Evolutionary conservation across 305 asterid species (phyloP).

Genomic region (Solanum hybrid): DNA sequence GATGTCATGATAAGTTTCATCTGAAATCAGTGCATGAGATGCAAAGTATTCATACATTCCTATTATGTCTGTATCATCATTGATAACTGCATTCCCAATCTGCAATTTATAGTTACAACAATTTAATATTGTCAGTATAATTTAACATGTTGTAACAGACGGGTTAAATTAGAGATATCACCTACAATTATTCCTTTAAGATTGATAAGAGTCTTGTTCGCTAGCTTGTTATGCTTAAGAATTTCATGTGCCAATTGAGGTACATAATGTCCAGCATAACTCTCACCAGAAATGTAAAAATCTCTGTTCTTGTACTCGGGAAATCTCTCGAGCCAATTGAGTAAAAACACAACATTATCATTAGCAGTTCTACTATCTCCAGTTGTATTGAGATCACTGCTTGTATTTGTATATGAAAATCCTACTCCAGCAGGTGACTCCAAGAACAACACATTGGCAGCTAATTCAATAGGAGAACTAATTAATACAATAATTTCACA

Average conservation of each 20-base stretch:
- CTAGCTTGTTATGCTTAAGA: conserved; percentile 21
- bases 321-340: conserved; percentile 54
- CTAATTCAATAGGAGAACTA: conserved; percentile 6
- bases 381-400: conserved; percentile 16
- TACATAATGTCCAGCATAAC: conserved; percentile 47
- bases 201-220: conserved; percentile 32
- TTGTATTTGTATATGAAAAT: conserved; percentile 45
- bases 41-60: conserved; percentile 22
- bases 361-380: conserved; percentile 35
- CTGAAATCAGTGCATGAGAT: conserved; percentile 32
- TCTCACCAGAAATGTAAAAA: conserved; percentile 41
- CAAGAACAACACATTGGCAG: conserved; percentile 45
- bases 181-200: conserved; percentile 45
- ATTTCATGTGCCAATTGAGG: conserved; percentile 42
- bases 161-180: background rate
- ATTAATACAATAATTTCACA: background rate
- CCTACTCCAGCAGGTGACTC: conserved; percentile 56
- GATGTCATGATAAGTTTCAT: conserved; percentile 19
- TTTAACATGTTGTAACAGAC: background rate
- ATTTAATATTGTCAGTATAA: background rate
- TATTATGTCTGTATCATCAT: background rate
- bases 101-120: background rate
- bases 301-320: conserved; percentile 44
- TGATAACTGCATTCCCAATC: conserved; percentile 32
- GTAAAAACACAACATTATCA: conserved; percentile 35